These are phyloP conservation scores for Phytopythium montanum DNA, from an alignment of 352 stramenopile species.

Conservation along the genomic window DNA sequence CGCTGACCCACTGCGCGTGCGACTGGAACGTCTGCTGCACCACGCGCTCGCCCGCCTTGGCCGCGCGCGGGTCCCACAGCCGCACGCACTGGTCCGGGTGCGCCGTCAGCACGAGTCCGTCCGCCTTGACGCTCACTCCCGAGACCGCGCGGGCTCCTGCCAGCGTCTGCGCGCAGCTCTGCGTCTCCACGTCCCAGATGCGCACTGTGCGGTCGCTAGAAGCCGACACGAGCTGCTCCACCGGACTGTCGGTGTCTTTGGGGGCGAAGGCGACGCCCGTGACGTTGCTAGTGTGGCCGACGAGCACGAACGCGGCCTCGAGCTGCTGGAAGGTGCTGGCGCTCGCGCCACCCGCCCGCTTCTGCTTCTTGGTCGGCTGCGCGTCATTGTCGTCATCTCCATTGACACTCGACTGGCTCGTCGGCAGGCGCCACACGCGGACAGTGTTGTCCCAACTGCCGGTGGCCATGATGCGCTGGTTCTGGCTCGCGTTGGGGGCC, in stretches of 20 bases:
- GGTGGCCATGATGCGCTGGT: slow-evolving; percentile 42
- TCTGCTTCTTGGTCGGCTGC: slow-evolving; percentile 67
- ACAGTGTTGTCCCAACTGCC: slow-evolving; percentile 87
- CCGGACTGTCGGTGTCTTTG: slow-evolving; percentile 24
- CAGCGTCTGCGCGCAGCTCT: slow-evolving; percentile 71
- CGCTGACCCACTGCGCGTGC: slow-evolving; percentile 84
- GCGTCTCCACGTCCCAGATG: slow-evolving; percentile 74
- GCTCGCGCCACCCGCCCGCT: slow-evolving; percentile 37
- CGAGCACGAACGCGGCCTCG: slow-evolving; percentile 70
- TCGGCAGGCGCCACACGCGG: slow-evolving; percentile 53
- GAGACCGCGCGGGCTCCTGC: slow-evolving; percentile 74
- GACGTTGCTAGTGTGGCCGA: slow-evolving; percentile 75
- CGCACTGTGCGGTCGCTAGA: slow-evolving; percentile 71
- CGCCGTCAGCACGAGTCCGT: slow-evolving; percentile 64
- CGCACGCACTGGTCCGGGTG: slow-evolving; percentile 79
- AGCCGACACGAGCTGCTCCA: slow-evolving; percentile 44
- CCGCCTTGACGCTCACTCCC: slow-evolving; percentile 60
- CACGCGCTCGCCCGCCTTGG: slow-evolving; percentile 61
- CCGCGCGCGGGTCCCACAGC: slow-evolving; percentile 76
- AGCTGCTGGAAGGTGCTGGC: slow-evolving; percentile 56
- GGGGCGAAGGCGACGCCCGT: slow-evolving; percentile 63
- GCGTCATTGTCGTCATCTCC: slow-evolving; percentile 14
- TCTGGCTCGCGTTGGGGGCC: slow-evolving; percentile 20
- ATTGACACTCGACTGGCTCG: slow-evolving; percentile 5
- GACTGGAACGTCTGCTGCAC: slow-evolving; percentile 82